Percentiles rank a stretch among this genome's conserved stretches.
Evolutionary conservation across 2,329 filamentous ascomycete species (phyloP).

Genomic region (Escovopsis sp.): DNA sequence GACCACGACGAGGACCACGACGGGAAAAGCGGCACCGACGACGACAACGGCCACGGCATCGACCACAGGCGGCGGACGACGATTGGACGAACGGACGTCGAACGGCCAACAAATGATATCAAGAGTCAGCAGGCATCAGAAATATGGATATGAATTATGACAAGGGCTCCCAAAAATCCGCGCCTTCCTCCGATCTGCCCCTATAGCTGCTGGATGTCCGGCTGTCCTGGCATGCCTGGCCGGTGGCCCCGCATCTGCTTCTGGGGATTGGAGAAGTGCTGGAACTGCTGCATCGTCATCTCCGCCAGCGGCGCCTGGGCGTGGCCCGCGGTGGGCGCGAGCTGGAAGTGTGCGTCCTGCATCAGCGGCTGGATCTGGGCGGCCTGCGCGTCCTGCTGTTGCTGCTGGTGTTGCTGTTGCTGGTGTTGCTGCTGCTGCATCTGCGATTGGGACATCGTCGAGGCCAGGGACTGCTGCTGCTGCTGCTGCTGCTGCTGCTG

Average conservation of each 20-base stretch:
- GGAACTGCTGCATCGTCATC: conserved; percentile 15
- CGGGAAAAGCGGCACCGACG: too few relatives aligned
- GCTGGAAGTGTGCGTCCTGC: conserved; percentile 14
- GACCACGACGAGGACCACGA: too few relatives aligned
- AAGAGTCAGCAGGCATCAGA: too few relatives aligned
- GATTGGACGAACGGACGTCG: too few relatives aligned
- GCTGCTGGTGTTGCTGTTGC: too few relatives aligned
- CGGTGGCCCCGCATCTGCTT: conserved; percentile 16
- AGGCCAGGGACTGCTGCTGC: conserved; percentile 3
- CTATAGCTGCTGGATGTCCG: conserved; percentile 1
- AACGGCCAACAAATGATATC: too few relatives aligned
- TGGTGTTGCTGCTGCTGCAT: conserved; percentile 5
- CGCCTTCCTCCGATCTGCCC: neutral
- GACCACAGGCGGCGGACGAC: too few relatives aligned
- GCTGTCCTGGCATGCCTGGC: conserved; percentile 7
- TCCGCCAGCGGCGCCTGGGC: conserved; percentile 14
- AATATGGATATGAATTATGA: too few relatives aligned
- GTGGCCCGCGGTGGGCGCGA: conserved; percentile 11
- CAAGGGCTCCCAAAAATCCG: too few relatives aligned
- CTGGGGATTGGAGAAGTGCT: conserved; percentile 14
- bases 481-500: conserved; percentile 13
- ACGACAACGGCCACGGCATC: too few relatives aligned
- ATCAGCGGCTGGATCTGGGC: conserved; percentile 15
- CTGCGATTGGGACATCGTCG: conserved; percentile 1
- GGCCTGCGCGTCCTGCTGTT: conserved; percentile 9